phyloP scores from a whole-genome alignment of 2,329 filamentous ascomycete genomes.

The Aphanocladium album region DNA sequence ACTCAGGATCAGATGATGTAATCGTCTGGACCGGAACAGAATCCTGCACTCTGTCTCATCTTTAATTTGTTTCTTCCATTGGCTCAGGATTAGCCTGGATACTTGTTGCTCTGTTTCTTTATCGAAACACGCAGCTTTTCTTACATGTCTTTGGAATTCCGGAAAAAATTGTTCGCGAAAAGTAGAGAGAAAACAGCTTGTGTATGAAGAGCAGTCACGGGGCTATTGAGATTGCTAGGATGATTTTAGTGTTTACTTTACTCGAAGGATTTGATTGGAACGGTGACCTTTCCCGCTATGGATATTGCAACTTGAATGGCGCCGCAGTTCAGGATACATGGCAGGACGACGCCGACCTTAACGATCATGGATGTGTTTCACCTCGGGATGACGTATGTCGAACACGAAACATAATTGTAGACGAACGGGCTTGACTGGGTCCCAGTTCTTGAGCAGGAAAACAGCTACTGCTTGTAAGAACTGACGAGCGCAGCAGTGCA shows the following conservation, averaged over 20 bases:
- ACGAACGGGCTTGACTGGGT: background rate
- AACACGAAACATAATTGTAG: background rate
- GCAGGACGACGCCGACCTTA: background rate
- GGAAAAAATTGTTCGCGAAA: background rate
- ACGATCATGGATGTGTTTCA: background rate
- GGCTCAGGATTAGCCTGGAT: background rate
- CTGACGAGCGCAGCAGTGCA: background rate
- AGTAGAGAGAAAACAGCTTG: background rate
- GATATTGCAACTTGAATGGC: background rate
- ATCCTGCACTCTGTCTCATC: background rate
- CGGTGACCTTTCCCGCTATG: slow-evolving; percentile 8
- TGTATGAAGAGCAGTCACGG: background rate
- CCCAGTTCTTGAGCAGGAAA: background rate
- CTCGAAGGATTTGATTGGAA: slow-evolving; percentile 11
- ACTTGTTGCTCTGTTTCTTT: background rate
- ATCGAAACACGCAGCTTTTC: background rate
- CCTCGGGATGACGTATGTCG: background rate
- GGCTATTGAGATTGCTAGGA: slow-evolving; percentile 12
- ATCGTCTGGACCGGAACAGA: slow-evolving; percentile 4
- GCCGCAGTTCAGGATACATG: background rate
- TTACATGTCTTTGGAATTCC: background rate
- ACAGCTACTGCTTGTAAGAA: slow-evolving; percentile 7
- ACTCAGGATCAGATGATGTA: slow-evolving; percentile 99
- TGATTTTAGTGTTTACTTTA: slow-evolving; percentile 13
- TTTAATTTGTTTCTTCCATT: background rate